These are phyloP conservation scores for Agarophyton chilense DNA, from an alignment of 23 red algal genomes.

Conservation along the genomic window DNA sequence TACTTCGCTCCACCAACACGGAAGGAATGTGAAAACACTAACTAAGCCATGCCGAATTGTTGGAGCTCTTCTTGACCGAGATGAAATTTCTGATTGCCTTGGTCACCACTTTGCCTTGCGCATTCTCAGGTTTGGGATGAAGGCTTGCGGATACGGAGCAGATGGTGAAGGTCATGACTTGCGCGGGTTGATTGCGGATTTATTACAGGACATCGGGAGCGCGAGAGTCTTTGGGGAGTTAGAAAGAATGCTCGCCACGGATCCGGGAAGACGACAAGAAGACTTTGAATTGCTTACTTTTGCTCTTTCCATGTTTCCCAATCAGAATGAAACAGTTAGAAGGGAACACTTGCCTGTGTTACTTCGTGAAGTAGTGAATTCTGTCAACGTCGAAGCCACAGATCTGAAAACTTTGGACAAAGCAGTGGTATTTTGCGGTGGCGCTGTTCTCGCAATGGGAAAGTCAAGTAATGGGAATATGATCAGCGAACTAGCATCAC, in stretches of 20 bases:
- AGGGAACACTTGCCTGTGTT: constrained; percentile 56
- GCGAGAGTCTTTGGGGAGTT: constrained; percentile 60
- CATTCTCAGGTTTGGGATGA: constrained; percentile 55
- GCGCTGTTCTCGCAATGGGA: constrained; percentile 39
- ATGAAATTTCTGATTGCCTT: constrained; percentile 54
- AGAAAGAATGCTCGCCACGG: constrained; percentile 51
- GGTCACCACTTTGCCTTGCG: constrained; percentile 67
- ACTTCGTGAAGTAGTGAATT: constrained; percentile 53
- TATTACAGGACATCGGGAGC: constrained; percentile 58
- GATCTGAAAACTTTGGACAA: constrained; percentile 45
- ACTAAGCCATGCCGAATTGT: constrained; percentile 59
- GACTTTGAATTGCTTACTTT: constrained; percentile 72
- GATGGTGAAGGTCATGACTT: constrained; percentile 51
- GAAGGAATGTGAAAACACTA: background rate
- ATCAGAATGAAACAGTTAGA: constrained; percentile 41
- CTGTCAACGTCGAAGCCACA: constrained; percentile 35
- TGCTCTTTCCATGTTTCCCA: constrained; percentile 63
- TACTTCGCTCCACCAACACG: background rate
- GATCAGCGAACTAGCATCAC: background rate
- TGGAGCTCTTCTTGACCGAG: constrained; percentile 56
- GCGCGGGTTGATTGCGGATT: constrained; percentile 32
- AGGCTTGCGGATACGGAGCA: background rate
- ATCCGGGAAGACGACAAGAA: constrained; percentile 32
- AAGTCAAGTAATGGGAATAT: background rate
- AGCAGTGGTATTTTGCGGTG: constrained; percentile 62